Base-by-base conservation (phyloP, 352 stramenopile genomes). In the Stramenopiles sp. region DNA sequence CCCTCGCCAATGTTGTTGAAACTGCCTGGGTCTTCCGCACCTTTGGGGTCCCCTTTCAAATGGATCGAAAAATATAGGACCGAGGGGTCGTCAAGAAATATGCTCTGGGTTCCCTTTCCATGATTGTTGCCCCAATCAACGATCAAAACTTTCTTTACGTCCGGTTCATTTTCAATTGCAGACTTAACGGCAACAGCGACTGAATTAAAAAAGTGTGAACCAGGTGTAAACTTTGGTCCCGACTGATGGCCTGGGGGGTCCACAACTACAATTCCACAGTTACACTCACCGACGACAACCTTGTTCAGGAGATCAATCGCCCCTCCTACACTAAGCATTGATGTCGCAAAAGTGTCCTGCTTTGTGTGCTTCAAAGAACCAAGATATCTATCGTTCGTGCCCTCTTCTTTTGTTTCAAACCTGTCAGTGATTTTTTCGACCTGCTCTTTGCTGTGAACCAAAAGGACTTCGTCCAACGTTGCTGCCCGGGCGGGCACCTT, bases 161-260 rank as follows among this genome's bases (percentile, higher is more conserved):
- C 69, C 33, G 68, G 49, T 3, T 74, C 84, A 31, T 74, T 35
- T 31, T 75, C 35, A 31, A 87, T 78, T 0, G 25, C 25, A 18
- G 43, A 12, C 25, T 25, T 53, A 25, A 53, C 87, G 1, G 87
- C 85, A n/a, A 88, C 80, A 34, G 86, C 88, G 3, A 85, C 82
- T 81, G 92, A 93, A 78, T 93, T 93, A 53, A 92, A 87, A 12
- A 53, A 53, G 43, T 25, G 25, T 37, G 89, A 91, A 37, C 88
- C 88, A 83, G 91, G 91, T 0, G 86, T 81, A 30, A 77, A 43
- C 6, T 81, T 37, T 30, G 81, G 79, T 34, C 87, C 88, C 4
- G 87, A 91, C 79, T 97, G 91, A 78, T 97, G 92, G 6, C 92
- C 91, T 4, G 91, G 91, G 34, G 91, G 91, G 33, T 90, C 84